Evolutionary conservation across 352 stramenopile genomes (phyloP), one percentile per base, ranked within the genome.

Genomic region (Albugo laibachii): DNA sequence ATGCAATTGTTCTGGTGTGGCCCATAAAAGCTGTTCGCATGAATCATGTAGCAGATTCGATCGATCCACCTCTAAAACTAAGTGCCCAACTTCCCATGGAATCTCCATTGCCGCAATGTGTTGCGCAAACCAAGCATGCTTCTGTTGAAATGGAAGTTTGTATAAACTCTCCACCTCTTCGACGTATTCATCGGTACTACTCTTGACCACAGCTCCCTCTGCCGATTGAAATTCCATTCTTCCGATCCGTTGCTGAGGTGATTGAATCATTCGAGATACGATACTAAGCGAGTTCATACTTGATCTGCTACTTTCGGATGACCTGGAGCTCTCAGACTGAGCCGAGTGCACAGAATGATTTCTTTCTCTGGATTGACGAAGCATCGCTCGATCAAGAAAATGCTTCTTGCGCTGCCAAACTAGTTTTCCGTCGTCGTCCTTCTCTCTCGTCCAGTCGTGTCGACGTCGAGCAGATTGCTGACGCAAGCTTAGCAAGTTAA

Each of bases 1-100:
- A 34, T 89, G 74, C 3, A 95, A 61, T 42, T 93, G 76, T 43
- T 85, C 76, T 1, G 66, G 65, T 10, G 72, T 80, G 3, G 85
- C 79, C 66, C 73, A 87, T 36, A 92, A 53, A 11, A 93, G 56
- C 46, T 93, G 80, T 51, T 88, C 68, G 34, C 80, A 91, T 31
- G 78, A 93, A 47, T 95, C 88, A 57, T 93, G 78, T 0, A 95
- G 65, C 20, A 95, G 52, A 50, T 92, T 88, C 14, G 83, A 65
- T 13, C 83, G 76, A 43, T 88, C 70, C 35, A 95, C 87, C 52
- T 94, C 76, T 11, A 91, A 52, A 35, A 86, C 56, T 41, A 88
- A 65, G 41, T 89, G 77, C n/a, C 70, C 78, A 41, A 87, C 86
- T 45, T 91, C 77, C 77, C 77, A 91, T 5, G 77, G 77, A 1